Evolutionary conservation across 2,329 filamentous ascomycete genomes (phyloP).

Genomic region (Sporothrix brunneoviolacea): DNA sequence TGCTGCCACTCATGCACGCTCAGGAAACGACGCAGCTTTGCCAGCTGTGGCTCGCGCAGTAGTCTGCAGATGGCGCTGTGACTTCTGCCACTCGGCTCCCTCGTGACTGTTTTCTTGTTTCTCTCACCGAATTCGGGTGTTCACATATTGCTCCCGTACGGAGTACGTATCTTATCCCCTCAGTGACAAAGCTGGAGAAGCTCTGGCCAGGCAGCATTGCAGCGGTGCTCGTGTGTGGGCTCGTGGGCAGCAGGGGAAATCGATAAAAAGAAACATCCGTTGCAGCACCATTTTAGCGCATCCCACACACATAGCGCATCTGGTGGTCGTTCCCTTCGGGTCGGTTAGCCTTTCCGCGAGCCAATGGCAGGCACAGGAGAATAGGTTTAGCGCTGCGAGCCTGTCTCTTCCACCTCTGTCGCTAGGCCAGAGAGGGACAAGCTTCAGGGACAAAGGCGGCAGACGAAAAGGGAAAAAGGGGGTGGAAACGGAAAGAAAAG

Average conservation of each 20-base stretch:
- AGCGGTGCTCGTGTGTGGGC: no score
- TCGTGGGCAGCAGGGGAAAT: background rate
- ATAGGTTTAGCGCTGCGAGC: constrained; percentile 15
- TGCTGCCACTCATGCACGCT: background rate
- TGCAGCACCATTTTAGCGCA: constrained; percentile 17
- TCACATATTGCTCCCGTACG: background rate
- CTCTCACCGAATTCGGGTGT: constrained; percentile 3
- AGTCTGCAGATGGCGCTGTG: no score
- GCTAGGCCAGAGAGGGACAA: constrained; percentile 8
- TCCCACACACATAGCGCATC: no score
- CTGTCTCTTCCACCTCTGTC: background rate
- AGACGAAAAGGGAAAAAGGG: no score
- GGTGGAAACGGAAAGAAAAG: no score
- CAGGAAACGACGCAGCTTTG: no score
- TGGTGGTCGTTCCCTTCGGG: constrained; percentile 19
- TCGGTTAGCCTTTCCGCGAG: constrained; percentile 28
- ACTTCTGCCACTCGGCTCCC: no score
- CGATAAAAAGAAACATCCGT: constrained; percentile 3
- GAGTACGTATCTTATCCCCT: no score
- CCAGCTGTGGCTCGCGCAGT: no score
- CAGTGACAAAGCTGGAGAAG: no score
- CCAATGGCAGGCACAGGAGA: constrained; percentile 29
- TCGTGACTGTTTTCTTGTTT: constrained; percentile 1
- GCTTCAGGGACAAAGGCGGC: constrained; percentile 13
- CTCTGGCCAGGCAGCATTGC: no score